Base-by-base conservation (phyloP, 495 filamentous ascomycete species). In the Evansstolkia leycettana region DNA sequence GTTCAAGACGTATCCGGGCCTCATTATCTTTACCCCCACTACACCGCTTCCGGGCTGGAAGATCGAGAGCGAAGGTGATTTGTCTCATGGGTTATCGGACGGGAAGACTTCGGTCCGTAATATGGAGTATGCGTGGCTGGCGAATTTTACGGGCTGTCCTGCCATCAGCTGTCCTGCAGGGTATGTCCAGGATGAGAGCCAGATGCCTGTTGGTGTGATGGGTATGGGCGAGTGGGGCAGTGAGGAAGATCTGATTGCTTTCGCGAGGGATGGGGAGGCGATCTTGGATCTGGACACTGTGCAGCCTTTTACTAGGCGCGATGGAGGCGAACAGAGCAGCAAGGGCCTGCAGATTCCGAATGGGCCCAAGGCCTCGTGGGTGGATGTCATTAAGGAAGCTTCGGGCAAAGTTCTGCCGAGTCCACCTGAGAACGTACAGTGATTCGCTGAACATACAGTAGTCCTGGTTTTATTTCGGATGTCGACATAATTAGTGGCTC, bases 121-220 rank as follows among this genome's bases (percentile, higher is more conserved):
- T 50, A 94, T 94, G 85, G 76, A 78, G 58, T 96, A 85, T 58
- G 80, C 78, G 18, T 94, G 82, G 75, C 52, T 89, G 30, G 84
- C 89, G 5, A 96, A 96, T 48, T 79, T 82, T 40, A 72, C 59
- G 1, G 89, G 89, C 0, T 80, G 77, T 42, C 89, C 89, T 0
- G 73, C 82, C 7, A 75, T 94, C n/a, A 78, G 48, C 29, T 70
- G 76, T 29, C 89, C 89, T 0, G 80, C 78, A 1, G 89, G 85
- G 0, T 90, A 84, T 58, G 70, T 58, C 19, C 52, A 58, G 13
- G 54, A 50, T 14, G 73, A 31, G 42, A 65, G 35, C 58, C 70
- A 36, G 23, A 59, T 86, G 9, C 87, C 89, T 0, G 66, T 94
- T 16, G 85, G 85, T n/a, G 38, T 94, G 37, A 89, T 88, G 82